Conservation (phyloP, 2,329 filamentous ascomycete species). For the Sphaerulina vaccinii region DNA sequence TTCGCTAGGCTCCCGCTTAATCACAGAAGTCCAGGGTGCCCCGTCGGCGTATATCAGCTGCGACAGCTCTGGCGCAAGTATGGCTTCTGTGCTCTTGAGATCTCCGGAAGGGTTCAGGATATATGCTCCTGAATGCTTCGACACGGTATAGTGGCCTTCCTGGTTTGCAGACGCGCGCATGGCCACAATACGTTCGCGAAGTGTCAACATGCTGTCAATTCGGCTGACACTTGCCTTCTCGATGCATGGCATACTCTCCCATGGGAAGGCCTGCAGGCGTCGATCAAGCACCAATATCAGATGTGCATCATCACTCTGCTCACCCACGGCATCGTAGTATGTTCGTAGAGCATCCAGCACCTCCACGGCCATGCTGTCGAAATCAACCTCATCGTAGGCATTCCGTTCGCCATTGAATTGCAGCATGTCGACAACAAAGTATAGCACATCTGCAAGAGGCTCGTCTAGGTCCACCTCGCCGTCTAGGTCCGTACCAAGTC, state of each 20-base stretch:
- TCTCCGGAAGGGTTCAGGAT: constrained; percentile 89
- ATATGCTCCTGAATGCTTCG: constrained; percentile 62
- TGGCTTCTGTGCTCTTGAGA: constrained; percentile 73
- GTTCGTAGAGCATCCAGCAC: constrained; percentile 78
- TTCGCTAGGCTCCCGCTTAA: constrained; percentile 70
- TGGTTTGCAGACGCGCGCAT: constrained; percentile 41
- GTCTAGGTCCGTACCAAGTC: constrained; percentile 70
- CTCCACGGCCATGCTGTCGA: constrained; percentile 86
- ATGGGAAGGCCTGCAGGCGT: constrained; percentile 84
- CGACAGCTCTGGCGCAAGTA: constrained; percentile 67
- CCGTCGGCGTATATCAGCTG: constrained; percentile 32
- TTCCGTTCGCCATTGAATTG: constrained; percentile 96
- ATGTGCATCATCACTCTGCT: constrained; percentile 53
- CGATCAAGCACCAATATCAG: constrained; percentile 91
- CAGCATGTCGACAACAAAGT: constrained; percentile 93
- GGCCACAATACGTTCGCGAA: constrained; percentile 70
- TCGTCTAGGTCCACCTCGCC: constrained; percentile 78
- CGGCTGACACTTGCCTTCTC: constrained; percentile 76
- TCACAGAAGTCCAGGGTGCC: constrained; percentile 64
- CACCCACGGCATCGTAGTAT: constrained; percentile 61
- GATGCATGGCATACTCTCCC: constrained; percentile 92
- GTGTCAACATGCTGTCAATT: constrained; percentile 79
- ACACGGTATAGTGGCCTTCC: constrained; percentile 46
- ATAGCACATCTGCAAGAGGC: constrained; percentile 84
- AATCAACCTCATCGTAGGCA: constrained; percentile 96